Evolutionary conservation across 202 grass and related monocot genomes (phyloP).

Genomic region (Setaria italica): DNA sequence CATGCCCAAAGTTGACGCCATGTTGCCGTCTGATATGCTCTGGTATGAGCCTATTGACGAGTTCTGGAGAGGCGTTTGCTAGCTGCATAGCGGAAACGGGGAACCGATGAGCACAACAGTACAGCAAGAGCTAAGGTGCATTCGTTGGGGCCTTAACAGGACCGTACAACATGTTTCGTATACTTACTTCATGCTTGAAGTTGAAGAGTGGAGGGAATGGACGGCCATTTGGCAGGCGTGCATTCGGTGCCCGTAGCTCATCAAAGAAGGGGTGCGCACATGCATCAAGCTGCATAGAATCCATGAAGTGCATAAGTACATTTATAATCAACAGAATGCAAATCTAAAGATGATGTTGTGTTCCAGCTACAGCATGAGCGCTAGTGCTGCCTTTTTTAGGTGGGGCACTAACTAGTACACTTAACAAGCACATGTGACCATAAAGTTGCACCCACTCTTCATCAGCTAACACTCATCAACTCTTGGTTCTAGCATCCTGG

Average conservation of each 20-base stretch:
- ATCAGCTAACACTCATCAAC: constrained; percentile 36
- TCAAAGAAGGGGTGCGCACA: constrained; percentile 89
- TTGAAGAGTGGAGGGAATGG: constrained; percentile 84
- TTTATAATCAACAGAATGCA: constrained; percentile 3
- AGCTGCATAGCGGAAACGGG: constrained; percentile 55
- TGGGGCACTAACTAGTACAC: constrained; percentile 37
- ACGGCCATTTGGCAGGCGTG: constrained; percentile 70
- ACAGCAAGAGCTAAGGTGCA: not conserved
- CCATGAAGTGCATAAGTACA: constrained; percentile 43
- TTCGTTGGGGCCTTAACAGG: not conserved
- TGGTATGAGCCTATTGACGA: constrained; percentile 70
- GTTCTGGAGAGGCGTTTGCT: constrained; percentile 57
- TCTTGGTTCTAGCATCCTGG: constrained; percentile 36
- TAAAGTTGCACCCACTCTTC: constrained; percentile 33
- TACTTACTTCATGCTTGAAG: constrained; percentile 85
- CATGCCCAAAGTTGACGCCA: constrained; percentile 47
- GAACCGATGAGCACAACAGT: constrained; percentile 41
- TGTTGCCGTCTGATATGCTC: constrained; percentile 73
- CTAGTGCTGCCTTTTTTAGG: constrained; percentile 17
- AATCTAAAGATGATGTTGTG: constrained; percentile 12
- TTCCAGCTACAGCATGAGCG: constrained; percentile 27
- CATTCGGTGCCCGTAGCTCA: constrained; percentile 75
- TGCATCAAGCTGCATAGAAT: constrained; percentile 79
- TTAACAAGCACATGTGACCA: constrained; percentile 52
- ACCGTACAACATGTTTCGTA: not conserved